Evolutionary conservation across 441 rosid genomes (phyloP), one percentile per base, ranked within the genome.

Genomic region (Pelargonium citronellum): DNA sequence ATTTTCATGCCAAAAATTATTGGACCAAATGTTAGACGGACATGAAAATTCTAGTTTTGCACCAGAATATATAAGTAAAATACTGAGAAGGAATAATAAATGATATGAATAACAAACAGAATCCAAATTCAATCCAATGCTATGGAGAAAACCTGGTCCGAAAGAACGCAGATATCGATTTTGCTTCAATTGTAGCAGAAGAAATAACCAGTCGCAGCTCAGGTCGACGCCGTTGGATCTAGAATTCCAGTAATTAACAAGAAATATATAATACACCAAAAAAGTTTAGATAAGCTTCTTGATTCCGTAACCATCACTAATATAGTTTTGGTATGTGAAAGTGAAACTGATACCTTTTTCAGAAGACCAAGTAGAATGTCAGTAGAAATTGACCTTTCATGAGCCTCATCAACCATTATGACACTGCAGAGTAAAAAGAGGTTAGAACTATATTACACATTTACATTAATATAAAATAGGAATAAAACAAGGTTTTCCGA

Each of bases 361-460:
- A 92, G 80, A 70, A 95, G 98, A 72, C 99, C 99, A 13, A 95
- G 84, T 77, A 95, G 81, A 77, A 95, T 87, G 78, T 95, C 99
- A 5, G 96, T 95, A 20, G 99, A 90, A 72, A 92, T 89, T 66
- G 99, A 92, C 79, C 99, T 86, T 82, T 95, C 99, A 67, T 95
- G 98, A 74, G 99, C 99, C 85, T 95, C 99, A 79, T 95, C 99
- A 22, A 92, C 87, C 99, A 95, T 95, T 81, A 95, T 81, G 75
- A 95, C 97, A 84, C 98, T 95, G 79, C 16, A 63, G 46, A 75
- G 37, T 46, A 22, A 37, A 10, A 43, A 17, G 24, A 13, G 62
- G 64, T 57, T 60, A 17, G 20, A 37, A 34, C 12, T 13, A 30
- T 19, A 63, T 37, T 64, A 44, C 43, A 64, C 17, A 0, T 9